Evolutionary conservation across 176 grass and related monocot genomes (phyloP), one percentile per base, ranked within the genome.

Genomic region (Bolboschoenus planiculmis): DNA sequence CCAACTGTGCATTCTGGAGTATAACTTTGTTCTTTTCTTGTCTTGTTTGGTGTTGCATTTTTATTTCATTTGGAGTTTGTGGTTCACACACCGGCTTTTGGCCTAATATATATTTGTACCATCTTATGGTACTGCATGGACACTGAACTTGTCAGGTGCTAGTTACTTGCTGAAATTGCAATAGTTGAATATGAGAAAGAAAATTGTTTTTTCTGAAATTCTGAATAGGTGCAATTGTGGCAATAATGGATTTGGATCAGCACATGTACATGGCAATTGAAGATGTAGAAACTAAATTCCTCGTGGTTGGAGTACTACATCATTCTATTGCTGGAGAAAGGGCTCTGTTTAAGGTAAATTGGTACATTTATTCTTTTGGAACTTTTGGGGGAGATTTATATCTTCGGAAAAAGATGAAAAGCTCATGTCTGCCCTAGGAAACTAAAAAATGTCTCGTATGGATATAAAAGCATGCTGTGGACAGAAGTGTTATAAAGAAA

Each of bases 221-320:
- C 63, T 78, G 56, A 87, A 88, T 59, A 95, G 90, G 93, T 84
- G 88, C 93, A 85, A 90, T 95, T 71, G 90, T 95, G 66, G 84
- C 86, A 63, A 84, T 95, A 80, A 87, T 85, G 87, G 93, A 95
- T 88, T 76, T 95, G 85, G 78, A 89, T 58, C 90, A 92, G 50
- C 93, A 95, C 78, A 86, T 92, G 93, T 95, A 95, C 73, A 83
- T 89, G 77, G 87, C 90, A 67, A 63, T 92, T 37, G 91, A 95
- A 87, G 82, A 62, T 54, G 76, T 56, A 84, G 90, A 91, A 42
- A 89, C 24, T 21, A 92, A 88, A 10, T 89, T 86, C 82, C 54
- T 67, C 81, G 86, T 95, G 81, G 88, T 90, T 83, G 88, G 93
- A 36, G 44, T 86, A 57, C 72, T 85, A 78, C 93, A 95, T 89